Evolutionary conservation across 2,329 filamentous ascomycete species (phyloP).

Genomic region (Periglandula ipomoeae): DNA sequence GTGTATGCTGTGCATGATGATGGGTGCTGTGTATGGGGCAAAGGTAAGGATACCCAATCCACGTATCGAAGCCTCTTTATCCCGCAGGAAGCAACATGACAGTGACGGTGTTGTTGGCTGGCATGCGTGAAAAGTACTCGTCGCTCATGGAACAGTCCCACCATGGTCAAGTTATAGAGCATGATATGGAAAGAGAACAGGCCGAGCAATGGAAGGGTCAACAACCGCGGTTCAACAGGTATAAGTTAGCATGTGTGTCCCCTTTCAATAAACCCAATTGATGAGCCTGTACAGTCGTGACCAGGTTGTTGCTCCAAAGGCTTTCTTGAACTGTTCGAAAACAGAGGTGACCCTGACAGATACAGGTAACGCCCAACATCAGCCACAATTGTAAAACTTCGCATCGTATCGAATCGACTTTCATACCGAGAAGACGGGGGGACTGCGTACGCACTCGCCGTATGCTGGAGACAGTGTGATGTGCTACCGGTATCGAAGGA

Average conservation of each 20-base stretch:
- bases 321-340: not conserved
- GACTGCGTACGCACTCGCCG: not conserved
- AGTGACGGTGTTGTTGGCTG: slow-evolving; percentile 19
- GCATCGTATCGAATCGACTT: not conserved
- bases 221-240: slow-evolving; percentile 20
- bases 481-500: not conserved
- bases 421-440: not conserved
- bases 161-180: slow-evolving; percentile 14
- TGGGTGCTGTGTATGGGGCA: slow-evolving; percentile 23
- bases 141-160: slow-evolving; percentile 22
- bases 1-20: slow-evolving; percentile 19
- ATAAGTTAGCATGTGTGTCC: slow-evolving; percentile 30
- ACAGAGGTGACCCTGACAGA: not conserved
- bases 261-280: slow-evolving; percentile 10
- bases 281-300: slow-evolving; percentile 10
- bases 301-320: not conserved
- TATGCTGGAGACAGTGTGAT: not conserved
- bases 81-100: slow-evolving; percentile 24
- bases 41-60: slow-evolving; percentile 32
- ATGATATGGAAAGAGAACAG: slow-evolving; percentile 11
- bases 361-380: not conserved
- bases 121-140: slow-evolving; percentile 16
- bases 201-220: slow-evolving; percentile 17
- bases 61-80: slow-evolving; percentile 26
- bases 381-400: not conserved